Evolutionary conservation across 805 yeast species (phyloP).

Genomic region (Barnettozyma sucrosica): DNA sequence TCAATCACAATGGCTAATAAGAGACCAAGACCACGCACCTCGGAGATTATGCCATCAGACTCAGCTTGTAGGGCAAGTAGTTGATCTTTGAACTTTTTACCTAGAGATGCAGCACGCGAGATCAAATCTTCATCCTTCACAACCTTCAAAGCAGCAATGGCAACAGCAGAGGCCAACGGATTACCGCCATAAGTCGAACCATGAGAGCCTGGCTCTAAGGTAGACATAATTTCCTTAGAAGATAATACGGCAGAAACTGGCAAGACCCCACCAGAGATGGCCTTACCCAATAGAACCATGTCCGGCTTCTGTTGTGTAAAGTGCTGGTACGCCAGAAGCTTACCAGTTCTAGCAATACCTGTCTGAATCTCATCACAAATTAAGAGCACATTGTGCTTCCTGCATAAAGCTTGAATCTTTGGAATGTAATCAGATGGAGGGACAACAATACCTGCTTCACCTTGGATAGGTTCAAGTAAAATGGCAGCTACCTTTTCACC

Average conservation of each 20-base stretch:
- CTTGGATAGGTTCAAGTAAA: conserved; percentile 92
- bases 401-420: conserved; percentile 68
- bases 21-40: conserved; percentile 68
- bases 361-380: conserved; percentile 98
- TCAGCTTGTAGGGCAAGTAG: conserved; percentile 46
- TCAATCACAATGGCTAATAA: conserved; percentile 90
- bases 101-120: conserved; percentile 68
- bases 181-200: conserved; percentile 98
- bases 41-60: conserved; percentile 50
- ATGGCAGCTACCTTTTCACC: conserved; percentile 91
- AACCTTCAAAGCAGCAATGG: conserved; percentile 89
- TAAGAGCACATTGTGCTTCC: conserved; percentile 76
- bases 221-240: conserved; percentile 82
- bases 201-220: conserved; percentile 91
- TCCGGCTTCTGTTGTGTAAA: conserved; percentile 77
- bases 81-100: conserved; percentile 60
- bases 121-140: conserved; percentile 82
- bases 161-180: conserved; percentile 88
- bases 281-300: conserved; percentile 85
- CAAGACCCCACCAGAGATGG: conserved; percentile 89
- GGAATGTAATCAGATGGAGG: conserved; percentile 80
- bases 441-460: conserved; percentile 97
- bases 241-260: conserved; percentile 92
- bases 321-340: conserved; percentile 87
- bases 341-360: conserved; percentile 96